These are phyloP conservation scores for Dipteronia sinensis DNA, from an alignment of 345 rosid species.

Conservation along the genomic window DNA sequence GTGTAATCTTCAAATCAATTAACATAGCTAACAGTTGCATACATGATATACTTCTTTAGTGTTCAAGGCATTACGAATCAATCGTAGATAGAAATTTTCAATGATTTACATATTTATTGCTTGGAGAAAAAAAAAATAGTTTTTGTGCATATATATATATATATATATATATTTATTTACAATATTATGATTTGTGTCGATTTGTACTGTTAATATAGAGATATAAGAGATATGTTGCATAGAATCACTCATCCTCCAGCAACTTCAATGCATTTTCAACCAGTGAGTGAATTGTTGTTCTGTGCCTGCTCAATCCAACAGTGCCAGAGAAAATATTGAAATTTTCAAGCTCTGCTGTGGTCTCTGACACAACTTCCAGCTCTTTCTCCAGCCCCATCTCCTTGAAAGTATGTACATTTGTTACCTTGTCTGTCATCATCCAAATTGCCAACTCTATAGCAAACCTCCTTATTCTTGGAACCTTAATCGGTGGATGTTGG, in stretches of 20 bases:
- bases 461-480: conserved; percentile 83
- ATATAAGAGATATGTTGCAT: not conserved
- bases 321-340: conserved; percentile 78
- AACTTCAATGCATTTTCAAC: conserved; percentile 55
- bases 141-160: not conserved
- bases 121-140: conserved; percentile 17
- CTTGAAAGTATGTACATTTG: conserved; percentile 36
- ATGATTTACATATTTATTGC: conserved; percentile 12
- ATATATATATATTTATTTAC: conserved; percentile 1
- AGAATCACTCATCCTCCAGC: conserved; percentile 29
- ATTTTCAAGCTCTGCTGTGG: conserved; percentile 79
- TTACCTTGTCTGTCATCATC: conserved; percentile 66
- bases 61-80: conserved; percentile 33
- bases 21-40: no score
- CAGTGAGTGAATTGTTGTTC: conserved; percentile 58
- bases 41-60: no score
- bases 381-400: conserved; percentile 54
- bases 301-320: conserved; percentile 70
- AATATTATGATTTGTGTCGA: not conserved
- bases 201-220: no score
- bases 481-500: conserved; percentile 60
- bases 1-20: no score
- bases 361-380: conserved; percentile 61
- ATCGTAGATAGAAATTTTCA: not conserved
- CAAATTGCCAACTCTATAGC: conserved; percentile 73